Base-by-base conservation (phyloP, 2,329 filamentous ascomycete species). In the Xylariaceae sp. region DNA sequence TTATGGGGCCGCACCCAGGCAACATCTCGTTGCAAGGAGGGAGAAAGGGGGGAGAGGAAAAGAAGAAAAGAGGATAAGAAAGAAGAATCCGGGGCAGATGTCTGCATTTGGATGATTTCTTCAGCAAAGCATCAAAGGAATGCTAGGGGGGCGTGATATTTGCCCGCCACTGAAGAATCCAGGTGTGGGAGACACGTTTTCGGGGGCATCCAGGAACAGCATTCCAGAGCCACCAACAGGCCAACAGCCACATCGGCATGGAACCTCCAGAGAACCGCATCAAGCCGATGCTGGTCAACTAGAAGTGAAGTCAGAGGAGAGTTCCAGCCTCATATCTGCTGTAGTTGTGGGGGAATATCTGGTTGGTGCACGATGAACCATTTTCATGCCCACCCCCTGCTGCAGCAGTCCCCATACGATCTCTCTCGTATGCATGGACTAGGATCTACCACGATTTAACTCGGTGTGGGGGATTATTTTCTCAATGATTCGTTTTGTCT, bases 111-210 rank as follows among this genome's bases (percentile, higher is more conserved):
- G 59, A 54, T 20, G 52, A 42, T 57, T 57, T 60, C 56, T 55
- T 51, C 56, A 53, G 52, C 50, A 37, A 45, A 52, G 1, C 20
- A 14, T 65, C 55, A 65, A 64, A 67, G 67, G 66, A 68, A 70
- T 70, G 67, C 53, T 45, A 48, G 57, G 32, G 32, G 50, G 40
- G 48, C 49, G 57, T 63, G 62, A 57, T 50, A 50, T 51, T 20
- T 42, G 40, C 26, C 23, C 55, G 52, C 54, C 56, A 60, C 61
- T 57, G 51, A 40, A 51, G 54, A 66, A 61, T 57, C 46, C 52
- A 32, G 53, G 58, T 63, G 59, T 56, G 53, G 58, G 59, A 58
- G 44, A 50, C 63, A 67, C 62, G 66, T 67, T 70, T 68, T 67
- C 67, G 63, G 66, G 26, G 44, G 52, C 26, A 40, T 50, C 40